These are phyloP conservation scores for Neurospora africana DNA, from an alignment of 495 filamentous ascomycete genomes.

Conservation along the genomic window DNA sequence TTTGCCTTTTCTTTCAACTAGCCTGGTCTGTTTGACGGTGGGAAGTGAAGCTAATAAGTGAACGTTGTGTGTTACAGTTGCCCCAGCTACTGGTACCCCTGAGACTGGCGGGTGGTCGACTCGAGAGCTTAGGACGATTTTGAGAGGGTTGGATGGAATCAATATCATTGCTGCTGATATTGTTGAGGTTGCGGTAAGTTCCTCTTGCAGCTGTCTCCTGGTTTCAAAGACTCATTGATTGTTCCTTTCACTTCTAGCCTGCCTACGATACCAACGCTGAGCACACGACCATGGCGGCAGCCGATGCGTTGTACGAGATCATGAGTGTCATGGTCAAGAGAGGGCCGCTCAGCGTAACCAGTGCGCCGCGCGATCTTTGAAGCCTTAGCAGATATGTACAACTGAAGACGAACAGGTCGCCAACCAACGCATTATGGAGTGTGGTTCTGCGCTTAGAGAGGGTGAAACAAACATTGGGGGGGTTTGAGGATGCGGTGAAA, in stretches of 20 bases:
- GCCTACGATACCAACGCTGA: constrained; percentile 83
- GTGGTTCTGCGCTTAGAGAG: not conserved
- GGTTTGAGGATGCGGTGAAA: not conserved
- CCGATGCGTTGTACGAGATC: constrained; percentile 75
- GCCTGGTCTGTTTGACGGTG: not conserved
- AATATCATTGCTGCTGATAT: constrained; percentile 71
- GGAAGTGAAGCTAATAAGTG: not conserved
- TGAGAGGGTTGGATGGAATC: constrained; percentile 57
- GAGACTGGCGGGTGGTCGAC: constrained; percentile 72
- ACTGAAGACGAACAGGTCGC: not conserved
- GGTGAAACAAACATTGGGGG: not conserved
- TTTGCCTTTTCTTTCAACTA: constrained; percentile 4
- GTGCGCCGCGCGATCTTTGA: not conserved
- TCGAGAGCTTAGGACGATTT: constrained; percentile 59
- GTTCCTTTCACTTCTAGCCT: constrained; percentile 35
- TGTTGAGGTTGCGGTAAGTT: constrained; percentile 60
- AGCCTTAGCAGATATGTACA: not conserved
- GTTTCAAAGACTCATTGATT: not conserved
- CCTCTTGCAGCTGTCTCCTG: not conserved
- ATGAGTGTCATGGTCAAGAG: constrained; percentile 76
- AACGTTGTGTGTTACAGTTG: constrained; percentile 8
- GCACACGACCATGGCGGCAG: constrained; percentile 74
- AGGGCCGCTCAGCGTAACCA: constrained; percentile 26
- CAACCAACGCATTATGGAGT: not conserved
- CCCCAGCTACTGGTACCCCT: constrained; percentile 32